Evolutionary conservation across 495 filamentous ascomycete species (phyloP).

Genomic region (Aspergillus hancockii): DNA sequence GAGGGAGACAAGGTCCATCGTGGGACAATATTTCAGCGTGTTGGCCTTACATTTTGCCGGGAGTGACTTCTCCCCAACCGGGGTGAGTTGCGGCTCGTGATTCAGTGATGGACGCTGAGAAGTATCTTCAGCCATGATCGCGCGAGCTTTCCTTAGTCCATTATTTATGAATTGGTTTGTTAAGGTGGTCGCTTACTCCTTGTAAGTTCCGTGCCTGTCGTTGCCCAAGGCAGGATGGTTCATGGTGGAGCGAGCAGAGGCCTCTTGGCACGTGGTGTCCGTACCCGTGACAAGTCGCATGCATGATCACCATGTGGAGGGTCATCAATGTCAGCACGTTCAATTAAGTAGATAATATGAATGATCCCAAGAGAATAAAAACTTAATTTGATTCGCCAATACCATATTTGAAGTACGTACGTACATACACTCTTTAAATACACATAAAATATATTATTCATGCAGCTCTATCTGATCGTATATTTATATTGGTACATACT

Average conservation of each 20-base stretch:
- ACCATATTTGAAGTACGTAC: background rate
- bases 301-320: too few species aligned
- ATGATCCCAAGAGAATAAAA: too few species aligned
- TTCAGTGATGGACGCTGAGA: constrained; percentile 11
- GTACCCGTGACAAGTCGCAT: background rate
- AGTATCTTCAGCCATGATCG: constrained; percentile 31
- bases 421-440: background rate
- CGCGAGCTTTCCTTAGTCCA: constrained; percentile 15
- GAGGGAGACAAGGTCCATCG: constrained; percentile 76
- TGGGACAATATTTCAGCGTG: constrained; percentile 73
- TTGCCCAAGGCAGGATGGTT: background rate
- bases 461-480: background rate
- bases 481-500: background rate
- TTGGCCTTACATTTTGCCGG: constrained; percentile 55
- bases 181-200: constrained; percentile 11
- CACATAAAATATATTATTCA: background rate
- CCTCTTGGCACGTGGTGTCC: constrained; percentile 7
- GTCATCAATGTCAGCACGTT: background rate
- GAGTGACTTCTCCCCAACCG: constrained; percentile 58
- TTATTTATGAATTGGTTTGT: constrained; percentile 25
- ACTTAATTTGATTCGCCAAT: background rate
- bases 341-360: background rate
- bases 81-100: constrained; percentile 35
- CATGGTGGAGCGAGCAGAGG: background rate
- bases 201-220: background rate